Evolutionary conservation across 163 green algal genomes (phyloP), one percentile per base, ranked within the genome.

Genomic region (Coccomyxa subellipsoidea): DNA sequence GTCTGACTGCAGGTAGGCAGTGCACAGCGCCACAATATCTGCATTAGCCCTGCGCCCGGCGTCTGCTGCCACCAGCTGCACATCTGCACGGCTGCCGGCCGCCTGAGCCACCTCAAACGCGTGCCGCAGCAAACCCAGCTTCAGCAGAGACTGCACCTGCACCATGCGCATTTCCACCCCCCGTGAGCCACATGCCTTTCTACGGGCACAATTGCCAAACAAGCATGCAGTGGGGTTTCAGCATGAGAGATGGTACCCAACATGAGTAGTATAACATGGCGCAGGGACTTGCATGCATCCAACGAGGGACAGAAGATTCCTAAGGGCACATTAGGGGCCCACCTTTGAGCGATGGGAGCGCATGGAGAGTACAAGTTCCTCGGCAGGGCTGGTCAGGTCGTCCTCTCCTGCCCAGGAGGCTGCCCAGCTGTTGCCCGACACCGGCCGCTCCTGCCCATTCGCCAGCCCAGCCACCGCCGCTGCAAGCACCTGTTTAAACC

Each of bases 11-110:
- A 79, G 37, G 73, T 59, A 59, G 37, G 36, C 73, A 59, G 35
- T 38, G 36, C 37, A 54, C 31, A 34, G 37, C 37, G 73, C 73
- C 36, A 79, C 31, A 36, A 38, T 23, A 37, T 79, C 73, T 35
- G 36, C 29, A 23, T 79, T 37, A 38, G 23, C 23, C 31, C 73
- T 38, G 10, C 37, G 4, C 2, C 36, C 37, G 31, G 73, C 73
- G 36, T 79, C 73, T 15, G 36, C 73, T 27, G 37, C 37, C 73
- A 79, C 73, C 73, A 32, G 18, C 37, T 66, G 73, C 37, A 79
- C 37, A 34, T 31, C 38, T 29, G 9, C 3, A 7, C 29, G 39
- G 76, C 40, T 80, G 10, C 76, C 2, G 29, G 76, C 39, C 27
- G 39, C 40, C 10, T 21, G 21, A 7, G 76, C 76, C 7, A 12